Conservation (phyloP, 441 rosid genomes). For the Arabidopsis hybrid region DNA sequence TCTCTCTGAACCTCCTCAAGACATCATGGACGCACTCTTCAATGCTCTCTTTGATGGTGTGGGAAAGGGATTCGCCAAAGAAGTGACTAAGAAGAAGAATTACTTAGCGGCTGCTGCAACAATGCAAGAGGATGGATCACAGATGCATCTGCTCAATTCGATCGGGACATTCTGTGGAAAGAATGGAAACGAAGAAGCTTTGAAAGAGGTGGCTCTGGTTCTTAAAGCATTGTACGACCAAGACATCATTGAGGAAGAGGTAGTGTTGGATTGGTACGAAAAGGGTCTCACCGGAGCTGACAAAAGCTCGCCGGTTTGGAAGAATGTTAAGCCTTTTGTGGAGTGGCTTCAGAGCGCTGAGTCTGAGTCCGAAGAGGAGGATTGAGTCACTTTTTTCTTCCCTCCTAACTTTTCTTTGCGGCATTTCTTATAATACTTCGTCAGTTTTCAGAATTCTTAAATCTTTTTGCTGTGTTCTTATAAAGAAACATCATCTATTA, state of each 20-base stretch:
- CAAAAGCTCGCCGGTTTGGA: conserved; percentile 60
- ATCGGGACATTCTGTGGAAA: conserved; percentile 58
- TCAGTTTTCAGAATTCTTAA: not conserved
- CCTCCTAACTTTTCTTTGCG: not conserved
- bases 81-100: conserved; percentile 69
- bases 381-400: conserved; percentile 7
- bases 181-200: conserved; percentile 49
- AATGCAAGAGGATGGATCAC: conserved; percentile 57
- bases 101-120: conserved; percentile 56
- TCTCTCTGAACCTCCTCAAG: conserved; percentile 59
- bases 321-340: conserved; percentile 69
- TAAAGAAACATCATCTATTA: not conserved
- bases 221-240: conserved; percentile 72
- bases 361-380: conserved; percentile 79
- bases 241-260: conserved; percentile 82
- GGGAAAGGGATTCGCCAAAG: conserved; percentile 66
- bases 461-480: not conserved
- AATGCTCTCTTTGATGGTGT: conserved; percentile 63
- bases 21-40: conserved; percentile 63
- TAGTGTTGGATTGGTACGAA: conserved; percentile 68
- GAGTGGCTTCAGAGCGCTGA: conserved; percentile 94
- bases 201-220: conserved; percentile 72
- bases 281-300: conserved; percentile 58
- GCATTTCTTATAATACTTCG: not conserved
- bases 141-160: conserved; percentile 58